Evolutionary conservation across 345 rosid genomes (phyloP).

Genomic region (Rhodamnia argentea): DNA sequence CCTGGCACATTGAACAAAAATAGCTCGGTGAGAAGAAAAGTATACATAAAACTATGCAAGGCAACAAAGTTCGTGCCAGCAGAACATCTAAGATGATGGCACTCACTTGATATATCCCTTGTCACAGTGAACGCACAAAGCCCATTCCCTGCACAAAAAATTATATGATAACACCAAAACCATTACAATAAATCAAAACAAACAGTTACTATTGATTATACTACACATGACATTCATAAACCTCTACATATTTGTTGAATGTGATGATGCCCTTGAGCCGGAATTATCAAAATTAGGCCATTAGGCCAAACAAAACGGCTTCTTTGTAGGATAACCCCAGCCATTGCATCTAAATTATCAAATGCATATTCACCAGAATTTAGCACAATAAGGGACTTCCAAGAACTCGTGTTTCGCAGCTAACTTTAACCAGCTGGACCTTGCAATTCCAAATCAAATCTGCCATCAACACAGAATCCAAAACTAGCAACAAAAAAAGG

Average conservation of each 20-base stretch:
- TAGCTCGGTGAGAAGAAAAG: background rate
- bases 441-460: background rate
- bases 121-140: background rate
- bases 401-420: background rate
- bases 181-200: background rate
- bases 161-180: background rate
- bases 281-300: background rate
- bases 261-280: background rate
- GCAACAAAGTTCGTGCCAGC: background rate
- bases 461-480: background rate
- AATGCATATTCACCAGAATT: background rate
- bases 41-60: background rate
- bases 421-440: background rate
- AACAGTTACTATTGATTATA: background rate
- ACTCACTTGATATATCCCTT: background rate
- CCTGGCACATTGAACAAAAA: background rate
- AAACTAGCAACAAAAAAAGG: background rate
- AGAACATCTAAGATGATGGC: background rate
- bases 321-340: background rate
- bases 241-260: background rate
- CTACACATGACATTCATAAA: background rate
- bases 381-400: background rate
- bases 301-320: background rate
- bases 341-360: background rate
- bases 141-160: background rate